Evolutionary conservation across 306 rosid species (phyloP), one percentile per base, ranked within the genome.

Genomic region (Corylus avellana): DNA sequence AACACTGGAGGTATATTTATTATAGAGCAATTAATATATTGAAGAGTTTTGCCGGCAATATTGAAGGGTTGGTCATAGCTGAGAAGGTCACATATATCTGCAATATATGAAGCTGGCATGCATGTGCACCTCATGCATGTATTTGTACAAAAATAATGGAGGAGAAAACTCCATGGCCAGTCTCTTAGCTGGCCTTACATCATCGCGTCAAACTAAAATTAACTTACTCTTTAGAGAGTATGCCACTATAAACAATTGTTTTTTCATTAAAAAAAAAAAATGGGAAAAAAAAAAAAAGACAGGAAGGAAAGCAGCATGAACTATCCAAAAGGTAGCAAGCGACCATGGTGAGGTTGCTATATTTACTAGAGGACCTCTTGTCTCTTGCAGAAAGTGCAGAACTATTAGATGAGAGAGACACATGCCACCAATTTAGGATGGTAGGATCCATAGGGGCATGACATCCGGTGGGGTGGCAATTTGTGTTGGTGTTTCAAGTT

Each of bases 101-200:
- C 0, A 32, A 32, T 32, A 32, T 32, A 86, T 74, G 90, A 78
- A 83, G 84, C 75, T 75, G 7, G 2, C 35, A 32, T 32, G 74
- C 93, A 93, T 90, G 97, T 87, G 95, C 88, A 80, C 80, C 81
- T 32, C 35, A 32, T 32, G 35, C 35, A 32, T 22, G 75, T 66
- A 70, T 82, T 84, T 22, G 76, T 72, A 72, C 46, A 56, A 55
- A 78, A 91, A 90, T 88, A 84, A 87, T 86, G 74, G 84, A 78
- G 68, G 72, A 84, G 85, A 84, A 59, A 78, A 80, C 62, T 12
- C 46, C 35, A 32, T 42, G 8, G 35, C 35, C 7, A 42, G 46
- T 42, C 8, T 53, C 79, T 82, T 84, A 85, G 85, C 90, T 85
- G 97, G 89, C 91, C 80, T 82, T 73, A 73, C 86, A 75, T 84